phyloP scores from a whole-genome alignment of 192 early-diverging fungal species.

The Lobulomyces angularis region DNA sequence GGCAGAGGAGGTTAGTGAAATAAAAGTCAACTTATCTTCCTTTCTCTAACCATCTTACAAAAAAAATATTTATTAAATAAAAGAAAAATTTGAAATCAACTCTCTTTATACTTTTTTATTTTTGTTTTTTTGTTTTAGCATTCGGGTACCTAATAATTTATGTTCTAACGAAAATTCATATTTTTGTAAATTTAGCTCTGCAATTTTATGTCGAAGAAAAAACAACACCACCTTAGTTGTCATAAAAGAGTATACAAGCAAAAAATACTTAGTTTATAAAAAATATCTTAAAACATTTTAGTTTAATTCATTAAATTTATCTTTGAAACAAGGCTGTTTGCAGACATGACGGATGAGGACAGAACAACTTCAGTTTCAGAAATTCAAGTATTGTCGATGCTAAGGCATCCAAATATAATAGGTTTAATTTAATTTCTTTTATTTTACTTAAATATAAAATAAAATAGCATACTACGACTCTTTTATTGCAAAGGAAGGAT shows the following conservation, averaged over 20 bases:
- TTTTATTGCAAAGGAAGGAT: conserved; percentile 5
- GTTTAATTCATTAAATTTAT: too few relatives aligned
- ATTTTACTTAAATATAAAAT: too few relatives aligned
- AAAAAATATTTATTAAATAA: conserved; percentile 3
- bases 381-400: conserved; percentile 14
- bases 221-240: conserved; percentile 7
- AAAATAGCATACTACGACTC: conserved; percentile 17
- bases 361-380: conserved; percentile 1
- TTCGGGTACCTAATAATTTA: too few relatives aligned
- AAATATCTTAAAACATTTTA: too few relatives aligned
- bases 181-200: conserved; percentile 6
- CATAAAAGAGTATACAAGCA: conserved; percentile 12
- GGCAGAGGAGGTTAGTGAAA: conserved; percentile 12
- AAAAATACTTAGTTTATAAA: too few relatives aligned
- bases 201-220: too few relatives aligned
- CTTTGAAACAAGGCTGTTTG: background rate
- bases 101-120: too few relatives aligned
- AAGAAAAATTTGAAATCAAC: conserved; percentile 7
- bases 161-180: too few relatives aligned
- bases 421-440: too few relatives aligned
- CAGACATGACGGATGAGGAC: conserved; percentile 3
- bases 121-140: too few relatives aligned
- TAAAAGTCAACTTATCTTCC: background rate
- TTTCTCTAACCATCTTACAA: background rate
- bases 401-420: conserved; percentile 12